phyloP scores from a whole-genome alignment of 75 land plant genomes.

The Adiantum capillusveneris region DNA sequence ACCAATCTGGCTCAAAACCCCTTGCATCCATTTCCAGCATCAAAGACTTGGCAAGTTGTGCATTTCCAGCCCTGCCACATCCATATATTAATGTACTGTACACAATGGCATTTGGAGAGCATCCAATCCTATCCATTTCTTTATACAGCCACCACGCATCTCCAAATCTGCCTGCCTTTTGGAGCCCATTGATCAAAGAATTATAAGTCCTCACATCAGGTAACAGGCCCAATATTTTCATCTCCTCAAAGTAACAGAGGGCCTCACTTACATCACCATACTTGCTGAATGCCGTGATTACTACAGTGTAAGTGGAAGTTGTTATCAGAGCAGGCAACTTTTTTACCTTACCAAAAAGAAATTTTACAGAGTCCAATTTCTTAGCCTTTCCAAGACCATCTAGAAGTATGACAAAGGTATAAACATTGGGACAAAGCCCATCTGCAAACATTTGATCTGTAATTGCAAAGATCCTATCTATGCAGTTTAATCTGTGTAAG shows the following conservation, averaged over 20 bases:
- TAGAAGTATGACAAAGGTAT: constrained; percentile 48
- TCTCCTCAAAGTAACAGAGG: constrained; percentile 23
- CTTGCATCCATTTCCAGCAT: constrained; percentile 38
- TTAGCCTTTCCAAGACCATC: constrained; percentile 26
- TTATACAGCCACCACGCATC: constrained; percentile 48
- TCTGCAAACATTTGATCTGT: constrained; percentile 26
- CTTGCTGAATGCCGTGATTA: constrained; percentile 51
- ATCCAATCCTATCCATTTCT: constrained; percentile 42
- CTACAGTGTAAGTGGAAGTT: constrained; percentile 41
- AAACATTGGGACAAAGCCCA: constrained; percentile 42
- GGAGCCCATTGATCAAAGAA: constrained; percentile 43
- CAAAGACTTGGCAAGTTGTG: constrained; percentile 40
- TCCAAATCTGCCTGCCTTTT: constrained; percentile 19
- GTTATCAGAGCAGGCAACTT: constrained; percentile 24
- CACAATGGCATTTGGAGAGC: constrained; percentile 37
- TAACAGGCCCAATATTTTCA: constrained; percentile 44
- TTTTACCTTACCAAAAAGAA: constrained; percentile 49
- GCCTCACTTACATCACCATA: constrained; percentile 47
- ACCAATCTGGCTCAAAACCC: constrained; percentile 33
- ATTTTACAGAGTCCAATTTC: constrained; percentile 38
- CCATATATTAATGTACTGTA: constrained; percentile 49
- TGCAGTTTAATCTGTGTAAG: constrained; percentile 41
- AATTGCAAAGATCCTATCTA: constrained; percentile 28
- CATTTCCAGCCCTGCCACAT: constrained; percentile 44
- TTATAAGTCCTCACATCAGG: constrained; percentile 46